Conservation (phyloP, 2,329 filamentous ascomycete genomes). For the Cordyceps farinosa region DNA sequence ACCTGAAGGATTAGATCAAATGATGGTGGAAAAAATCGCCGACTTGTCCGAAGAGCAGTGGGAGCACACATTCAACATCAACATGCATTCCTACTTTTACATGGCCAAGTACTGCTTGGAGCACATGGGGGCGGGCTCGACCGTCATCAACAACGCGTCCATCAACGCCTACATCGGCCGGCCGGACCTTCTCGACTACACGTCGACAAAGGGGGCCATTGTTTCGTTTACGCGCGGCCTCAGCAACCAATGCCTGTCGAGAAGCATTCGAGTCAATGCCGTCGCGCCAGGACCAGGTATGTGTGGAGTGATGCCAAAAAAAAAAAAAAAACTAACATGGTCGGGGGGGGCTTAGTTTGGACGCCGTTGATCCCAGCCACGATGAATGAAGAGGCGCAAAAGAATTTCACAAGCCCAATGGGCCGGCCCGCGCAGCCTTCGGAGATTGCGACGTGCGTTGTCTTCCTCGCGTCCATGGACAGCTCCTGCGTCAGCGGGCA, state of each 20-base stretch:
- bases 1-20: slow-evolving; percentile 34
- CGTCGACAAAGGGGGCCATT: slow-evolving; percentile 74
- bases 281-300: slow-evolving; percentile 66
- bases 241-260: slow-evolving; percentile 68
- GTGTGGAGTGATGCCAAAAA: no score
- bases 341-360: slow-evolving; percentile 51
- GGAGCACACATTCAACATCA: slow-evolving; percentile 74
- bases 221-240: slow-evolving; percentile 74
- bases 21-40: slow-evolving; percentile 67
- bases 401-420: slow-evolving; percentile 71
- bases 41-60: slow-evolving; percentile 75
- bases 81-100: slow-evolving; percentile 80
- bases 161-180: slow-evolving; percentile 81
- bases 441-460: slow-evolving; percentile 77
- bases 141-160: slow-evolving; percentile 82
- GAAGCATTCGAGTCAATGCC: slow-evolving; percentile 73
- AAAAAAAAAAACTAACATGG: neutral
- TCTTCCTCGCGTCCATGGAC: slow-evolving; percentile 74
- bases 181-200: slow-evolving; percentile 78
- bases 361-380: slow-evolving; percentile 71
- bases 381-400: slow-evolving; percentile 66
- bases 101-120: slow-evolving; percentile 72
- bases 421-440: slow-evolving; percentile 74
- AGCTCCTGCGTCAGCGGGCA: slow-evolving; percentile 73
- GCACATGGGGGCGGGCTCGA: slow-evolving; percentile 69